A percentile compares a stretch with the other conserved stretches of the same genome.
Evolutionary conservation across 352 stramenopile species (phyloP).

Genomic region (Phytophthora hibernalis): DNA sequence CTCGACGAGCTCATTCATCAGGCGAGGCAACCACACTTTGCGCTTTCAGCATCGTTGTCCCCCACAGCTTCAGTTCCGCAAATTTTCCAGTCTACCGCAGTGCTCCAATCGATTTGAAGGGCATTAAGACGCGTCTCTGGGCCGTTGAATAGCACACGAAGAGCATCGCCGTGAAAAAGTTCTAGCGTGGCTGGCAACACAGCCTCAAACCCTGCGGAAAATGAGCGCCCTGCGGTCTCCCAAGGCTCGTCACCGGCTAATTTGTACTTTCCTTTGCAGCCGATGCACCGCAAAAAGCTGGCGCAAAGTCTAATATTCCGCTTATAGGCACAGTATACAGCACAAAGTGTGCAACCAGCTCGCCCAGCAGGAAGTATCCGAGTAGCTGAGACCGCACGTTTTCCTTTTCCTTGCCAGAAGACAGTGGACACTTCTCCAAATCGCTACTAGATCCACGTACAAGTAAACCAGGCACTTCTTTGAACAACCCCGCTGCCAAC

Average conservation of each 20-base stretch:
- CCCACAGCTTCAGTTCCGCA: slow-evolving; percentile 18
- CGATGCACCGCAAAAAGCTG: slow-evolving; percentile 56
- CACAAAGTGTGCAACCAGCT: slow-evolving; percentile 69
- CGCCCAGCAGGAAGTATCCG: slow-evolving; percentile 66
- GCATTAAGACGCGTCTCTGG: slow-evolving; percentile 38
- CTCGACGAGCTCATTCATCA: slow-evolving; percentile 60
- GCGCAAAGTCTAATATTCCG: slow-evolving; percentile 63
- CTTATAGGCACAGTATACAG: slow-evolving; percentile 55
- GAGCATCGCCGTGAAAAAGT: slow-evolving; percentile 58
- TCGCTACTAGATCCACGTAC: slow-evolving; percentile 7
- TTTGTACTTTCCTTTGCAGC: slow-evolving; percentile 37
- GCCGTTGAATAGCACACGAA: slow-evolving; percentile 64
- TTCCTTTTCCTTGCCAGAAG: slow-evolving; percentile 35
- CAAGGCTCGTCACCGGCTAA: slow-evolving; percentile 29
- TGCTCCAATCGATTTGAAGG: slow-evolving; percentile 50
- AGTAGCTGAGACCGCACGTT: slow-evolving; percentile 35
- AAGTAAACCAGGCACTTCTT: slow-evolving; percentile 48
- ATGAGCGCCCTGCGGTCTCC: slow-evolving; percentile 38
- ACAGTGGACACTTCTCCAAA: background rate
- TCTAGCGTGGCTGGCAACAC: slow-evolving; percentile 60
- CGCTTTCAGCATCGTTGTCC: slow-evolving; percentile 15
- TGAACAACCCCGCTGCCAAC: slow-evolving; percentile 38
- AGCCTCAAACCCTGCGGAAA: slow-evolving; percentile 61
- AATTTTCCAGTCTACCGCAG: slow-evolving; percentile 45
- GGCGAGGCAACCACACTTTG: slow-evolving; percentile 51